Evolutionary conservation across 768 basidiomycete genomes (phyloP), one percentile per base, ranked within the genome.

Genomic region (Amanita pallidorosea): DNA sequence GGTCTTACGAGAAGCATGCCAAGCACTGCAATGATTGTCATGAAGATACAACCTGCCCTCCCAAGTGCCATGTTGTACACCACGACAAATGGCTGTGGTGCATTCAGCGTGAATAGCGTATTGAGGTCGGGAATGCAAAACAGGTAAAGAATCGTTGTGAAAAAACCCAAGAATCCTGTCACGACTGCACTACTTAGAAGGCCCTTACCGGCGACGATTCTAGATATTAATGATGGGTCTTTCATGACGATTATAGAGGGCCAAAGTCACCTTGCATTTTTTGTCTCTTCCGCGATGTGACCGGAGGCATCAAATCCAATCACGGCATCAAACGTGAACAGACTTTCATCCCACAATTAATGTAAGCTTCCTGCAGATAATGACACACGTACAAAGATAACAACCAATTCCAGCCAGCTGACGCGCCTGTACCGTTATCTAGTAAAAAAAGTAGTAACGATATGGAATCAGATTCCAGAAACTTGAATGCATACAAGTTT

Each of bases 221-320:
- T 41, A 13, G 18, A 13, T 11, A 20, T 12, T 3, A 3, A 41
- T 13, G 13, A 33, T 33, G 13, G 5, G 11, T 0, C 9, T 20
- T 41, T 41, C 4, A 22, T 18, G 37, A 18, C 9, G 6, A 13
- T 9, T 22, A 20, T 41, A 33, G 13, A 33, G 33, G 33, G 5
- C 13, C 33, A 33, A 6, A 51, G 55, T 52, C 59, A 79, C 76
- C 77, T 76, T 7, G 89, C 88, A 59, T 89, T 83, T 65, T 85
- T 88, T 0, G 88, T 90, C 67, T 92, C 90, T 65, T 92, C 90
- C 3, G 88, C 86, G 52, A 92, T 81, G 55, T 92, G 89, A 1
- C 89, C 88, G n/a, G 84, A 80, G 2, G 89, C 89, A 62, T 95
- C 92, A 60, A 93, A 95, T 7, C 93, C 93, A 3, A 85, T 92